These are phyloP conservation scores for Oryza meridionalis DNA, from an alignment of 176 grass and related monocot species.

Conservation along the genomic window DNA sequence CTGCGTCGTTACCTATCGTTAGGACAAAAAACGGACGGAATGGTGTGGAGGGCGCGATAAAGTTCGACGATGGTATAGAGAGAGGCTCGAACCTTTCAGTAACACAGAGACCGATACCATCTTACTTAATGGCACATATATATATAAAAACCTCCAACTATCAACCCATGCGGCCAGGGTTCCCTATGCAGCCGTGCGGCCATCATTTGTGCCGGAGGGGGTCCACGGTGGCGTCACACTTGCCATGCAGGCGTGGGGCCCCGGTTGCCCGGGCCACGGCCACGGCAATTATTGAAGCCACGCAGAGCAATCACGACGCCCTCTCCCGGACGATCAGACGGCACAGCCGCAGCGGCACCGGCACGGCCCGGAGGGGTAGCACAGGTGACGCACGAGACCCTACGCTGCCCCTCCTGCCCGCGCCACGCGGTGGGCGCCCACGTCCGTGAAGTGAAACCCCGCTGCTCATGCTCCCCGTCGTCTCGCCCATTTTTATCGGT, in stretches of 20 bases:
- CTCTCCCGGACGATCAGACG: neutral
- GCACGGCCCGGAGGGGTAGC: constrained; percentile 25
- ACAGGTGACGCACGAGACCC: constrained; percentile 48
- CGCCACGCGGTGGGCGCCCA: neutral
- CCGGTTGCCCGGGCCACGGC: neutral
- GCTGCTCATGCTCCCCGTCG: too few species aligned
- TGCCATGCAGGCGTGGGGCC: constrained; percentile 1
- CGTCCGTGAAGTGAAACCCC: neutral
- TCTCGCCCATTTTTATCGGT: neutral
- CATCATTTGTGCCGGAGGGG: neutral
- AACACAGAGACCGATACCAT: too few species aligned
- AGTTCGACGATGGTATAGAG: too few species aligned
- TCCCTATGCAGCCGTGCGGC: neutral
- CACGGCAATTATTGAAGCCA: constrained; percentile 40
- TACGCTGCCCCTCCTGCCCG: neutral
- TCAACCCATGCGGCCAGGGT: neutral
- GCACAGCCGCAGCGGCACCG: neutral
- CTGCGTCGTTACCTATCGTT: too few species aligned
- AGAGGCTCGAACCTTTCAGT: too few species aligned
- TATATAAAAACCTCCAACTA: too few species aligned
- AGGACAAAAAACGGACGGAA: too few species aligned
- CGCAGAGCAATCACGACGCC: constrained; percentile 37
- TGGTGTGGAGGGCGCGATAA: too few species aligned
- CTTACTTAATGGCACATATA: too few species aligned
- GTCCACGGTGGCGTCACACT: constrained; percentile 25